These are phyloP conservation scores for Cyclostephanos tholiformis DNA, from an alignment of 108 stramenopile genomes.

Conservation along the genomic window DNA sequence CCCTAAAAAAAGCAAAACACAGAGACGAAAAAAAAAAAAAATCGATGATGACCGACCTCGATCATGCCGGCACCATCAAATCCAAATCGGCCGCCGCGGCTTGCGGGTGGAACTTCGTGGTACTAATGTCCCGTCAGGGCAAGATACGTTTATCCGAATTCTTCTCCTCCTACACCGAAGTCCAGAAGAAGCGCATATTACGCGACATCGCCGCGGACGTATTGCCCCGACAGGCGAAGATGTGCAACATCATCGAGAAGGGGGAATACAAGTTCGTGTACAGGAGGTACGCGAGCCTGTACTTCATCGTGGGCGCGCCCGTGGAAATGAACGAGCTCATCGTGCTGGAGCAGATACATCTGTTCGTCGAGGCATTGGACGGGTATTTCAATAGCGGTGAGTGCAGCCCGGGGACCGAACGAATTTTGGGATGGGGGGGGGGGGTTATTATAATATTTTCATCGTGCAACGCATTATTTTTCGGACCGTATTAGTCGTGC, in stretches of 20 bases:
- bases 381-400: slow-evolving; percentile 90
- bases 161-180: slow-evolving; percentile 84
- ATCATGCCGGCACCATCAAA: slow-evolving; percentile 40
- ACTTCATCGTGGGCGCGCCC: slow-evolving; percentile 87
- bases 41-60: slow-evolving; percentile 44
- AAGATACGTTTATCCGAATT: slow-evolving; percentile 87
- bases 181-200: slow-evolving; percentile 89
- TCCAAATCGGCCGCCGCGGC: slow-evolving; percentile 54
- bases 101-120: slow-evolving; percentile 83
- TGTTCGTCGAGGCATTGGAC: slow-evolving; percentile 98
- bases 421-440: too few relatives aligned
- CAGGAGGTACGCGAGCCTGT: slow-evolving; percentile 84
- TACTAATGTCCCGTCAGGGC: slow-evolving; percentile 87
- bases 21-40: too few relatives aligned
- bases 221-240: slow-evolving; percentile 95
- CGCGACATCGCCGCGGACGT: slow-evolving; percentile 93
- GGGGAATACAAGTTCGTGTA: slow-evolving; percentile 93
- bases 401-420: too few relatives aligned
- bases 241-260: slow-evolving; percentile 99
- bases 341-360: slow-evolving; percentile 96
- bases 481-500: too few relatives aligned
- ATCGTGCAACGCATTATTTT: too few relatives aligned
- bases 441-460: too few relatives aligned
- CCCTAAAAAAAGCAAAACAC: too few relatives aligned
- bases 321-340: slow-evolving; percentile 83